Conservation (phyloP, 306 rosid species). For the Prosopis cineraria region DNA sequence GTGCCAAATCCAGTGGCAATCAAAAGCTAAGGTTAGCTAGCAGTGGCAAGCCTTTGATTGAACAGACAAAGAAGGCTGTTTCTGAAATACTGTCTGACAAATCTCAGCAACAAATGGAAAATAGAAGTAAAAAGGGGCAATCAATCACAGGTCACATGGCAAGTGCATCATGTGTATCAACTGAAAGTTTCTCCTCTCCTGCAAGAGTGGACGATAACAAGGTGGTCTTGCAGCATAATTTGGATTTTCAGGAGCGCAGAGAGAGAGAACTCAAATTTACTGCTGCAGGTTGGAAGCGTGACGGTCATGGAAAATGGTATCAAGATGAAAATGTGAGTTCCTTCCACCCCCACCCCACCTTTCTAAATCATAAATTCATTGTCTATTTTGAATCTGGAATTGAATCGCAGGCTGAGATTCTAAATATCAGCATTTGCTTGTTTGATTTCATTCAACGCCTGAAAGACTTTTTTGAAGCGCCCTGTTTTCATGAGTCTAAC, state of each 20-base stretch:
- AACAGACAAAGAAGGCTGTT: slow-evolving; percentile 35
- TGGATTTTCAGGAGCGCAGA: slow-evolving; percentile 40
- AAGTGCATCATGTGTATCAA: slow-evolving; percentile 8
- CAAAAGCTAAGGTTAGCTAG: slow-evolving; percentile 25
- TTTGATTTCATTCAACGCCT: neutral
- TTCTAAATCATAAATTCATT: neutral
- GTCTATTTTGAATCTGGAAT: neutral
- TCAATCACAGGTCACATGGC: slow-evolving; percentile 18
- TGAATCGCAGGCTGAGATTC: neutral
- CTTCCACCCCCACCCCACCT: neutral
- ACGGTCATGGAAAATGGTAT: slow-evolving; percentile 48
- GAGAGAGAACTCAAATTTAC: slow-evolving; percentile 52
- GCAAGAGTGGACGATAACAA: slow-evolving; percentile 12
- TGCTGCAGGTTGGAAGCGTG: slow-evolving; percentile 53
- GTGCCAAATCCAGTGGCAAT: slow-evolving; percentile 29
- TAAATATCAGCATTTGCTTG: slow-evolving; percentile 6
- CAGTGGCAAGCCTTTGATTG: slow-evolving; percentile 31
- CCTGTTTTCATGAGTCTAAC: neutral
- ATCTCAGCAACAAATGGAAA: slow-evolving; percentile 25
- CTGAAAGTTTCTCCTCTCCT: slow-evolving; percentile 6
- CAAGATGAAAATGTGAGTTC: slow-evolving; percentile 47
- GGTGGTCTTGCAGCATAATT: slow-evolving; percentile 24
- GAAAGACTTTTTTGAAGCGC: neutral
- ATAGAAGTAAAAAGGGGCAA: slow-evolving; percentile 10
- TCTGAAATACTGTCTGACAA: slow-evolving; percentile 16